phyloP scores from a whole-genome alignment of 1,284 basidiomycete genomes.

The Malassezia cuniculi region DNA sequence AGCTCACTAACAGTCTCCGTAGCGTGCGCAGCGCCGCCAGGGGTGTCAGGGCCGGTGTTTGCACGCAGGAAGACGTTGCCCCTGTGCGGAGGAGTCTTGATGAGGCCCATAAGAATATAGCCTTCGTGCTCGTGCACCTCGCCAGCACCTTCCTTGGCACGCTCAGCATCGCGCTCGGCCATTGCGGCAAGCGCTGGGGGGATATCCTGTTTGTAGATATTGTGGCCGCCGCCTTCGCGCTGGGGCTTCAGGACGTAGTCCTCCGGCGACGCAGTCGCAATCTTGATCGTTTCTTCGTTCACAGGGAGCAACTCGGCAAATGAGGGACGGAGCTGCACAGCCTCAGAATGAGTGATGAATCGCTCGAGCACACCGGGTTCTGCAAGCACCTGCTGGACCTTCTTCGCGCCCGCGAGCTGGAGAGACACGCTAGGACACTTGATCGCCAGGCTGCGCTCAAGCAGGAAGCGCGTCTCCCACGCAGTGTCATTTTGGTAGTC shows the following conservation, averaged over 20 bases:
- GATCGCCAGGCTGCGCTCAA: slow-evolving; percentile 71
- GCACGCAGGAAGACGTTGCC: slow-evolving; percentile 64
- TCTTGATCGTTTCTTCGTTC: slow-evolving; percentile 49
- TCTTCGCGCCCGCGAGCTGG: slow-evolving; percentile 89
- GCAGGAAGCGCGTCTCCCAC: slow-evolving; percentile 60
- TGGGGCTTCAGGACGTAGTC: slow-evolving; percentile 84
- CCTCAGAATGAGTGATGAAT: slow-evolving; percentile 47
- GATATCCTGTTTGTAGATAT: slow-evolving; percentile 76
- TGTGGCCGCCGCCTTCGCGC: slow-evolving; percentile 92
- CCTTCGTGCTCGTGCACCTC: slow-evolving; percentile 48
- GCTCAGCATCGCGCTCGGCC: slow-evolving; percentile 49
- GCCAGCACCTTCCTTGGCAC: slow-evolving; percentile 5
- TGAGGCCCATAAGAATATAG: slow-evolving; percentile 90
- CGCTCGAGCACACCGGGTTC: slow-evolving; percentile 60
- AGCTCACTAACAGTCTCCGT: slow-evolving; percentile 74
- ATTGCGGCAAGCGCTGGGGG: slow-evolving; percentile 61
- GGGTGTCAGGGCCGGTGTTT: slow-evolving; percentile 47
- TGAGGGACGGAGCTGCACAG: slow-evolving; percentile 14
- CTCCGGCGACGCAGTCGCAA: slow-evolving; percentile 52
- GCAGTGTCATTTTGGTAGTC: slow-evolving; percentile 59
- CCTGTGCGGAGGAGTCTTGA: slow-evolving; percentile 58
- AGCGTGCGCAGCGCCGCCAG: slow-evolving; percentile 44
- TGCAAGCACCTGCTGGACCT: slow-evolving; percentile 79
- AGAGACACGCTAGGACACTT: slow-evolving; percentile 84
- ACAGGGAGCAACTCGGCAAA: slow-evolving; percentile 39